phyloP scores from a whole-genome alignment of 169 alveolate species.

The Eimeria necatrix region DNA sequence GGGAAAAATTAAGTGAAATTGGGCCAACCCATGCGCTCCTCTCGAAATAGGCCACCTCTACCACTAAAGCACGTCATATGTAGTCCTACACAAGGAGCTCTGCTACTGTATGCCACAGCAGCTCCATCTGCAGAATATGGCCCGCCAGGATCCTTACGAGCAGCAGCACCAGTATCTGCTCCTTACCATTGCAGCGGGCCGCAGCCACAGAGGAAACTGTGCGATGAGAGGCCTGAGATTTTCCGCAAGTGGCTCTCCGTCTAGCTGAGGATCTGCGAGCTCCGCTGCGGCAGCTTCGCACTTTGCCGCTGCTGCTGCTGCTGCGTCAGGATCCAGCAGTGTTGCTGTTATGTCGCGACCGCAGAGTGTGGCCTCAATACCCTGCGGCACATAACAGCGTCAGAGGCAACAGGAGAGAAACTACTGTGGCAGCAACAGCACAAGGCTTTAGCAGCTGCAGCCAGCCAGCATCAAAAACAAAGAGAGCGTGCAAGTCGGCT shows the following conservation, averaged over 20 bases:
- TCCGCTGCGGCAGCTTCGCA: conserved; percentile 71
- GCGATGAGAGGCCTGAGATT: conserved; percentile 77
- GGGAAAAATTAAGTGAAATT: conserved; percentile 65
- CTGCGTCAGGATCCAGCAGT: conserved; percentile 71
- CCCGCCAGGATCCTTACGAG: neutral
- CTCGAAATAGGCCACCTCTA: no score
- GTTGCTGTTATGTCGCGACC: conserved; percentile 79
- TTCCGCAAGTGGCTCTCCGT: conserved; percentile 71
- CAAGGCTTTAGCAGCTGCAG: neutral
- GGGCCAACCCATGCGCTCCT: conserved; percentile 69
- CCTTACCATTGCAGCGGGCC: conserved; percentile 74
- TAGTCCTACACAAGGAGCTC: conserved; percentile 68
- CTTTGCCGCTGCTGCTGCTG: conserved; percentile 78
- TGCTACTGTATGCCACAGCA: no score
- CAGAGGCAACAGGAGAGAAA: neutral
- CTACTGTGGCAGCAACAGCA: neutral
- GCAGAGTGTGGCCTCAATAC: conserved; percentile 75
- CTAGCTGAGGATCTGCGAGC: conserved; percentile 71
- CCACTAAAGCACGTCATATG: neutral
- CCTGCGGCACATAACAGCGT: conserved; percentile 1
- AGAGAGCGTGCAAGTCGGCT: neutral
- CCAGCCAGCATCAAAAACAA: neutral
- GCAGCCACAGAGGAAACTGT: conserved; percentile 69
- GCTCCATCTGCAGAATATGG: no score
- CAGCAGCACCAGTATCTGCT: neutral